Evolutionary conservation across 345 rosid species (phyloP), one percentile per base, ranked within the genome.

Genomic region (Arabis alpina): DNA sequence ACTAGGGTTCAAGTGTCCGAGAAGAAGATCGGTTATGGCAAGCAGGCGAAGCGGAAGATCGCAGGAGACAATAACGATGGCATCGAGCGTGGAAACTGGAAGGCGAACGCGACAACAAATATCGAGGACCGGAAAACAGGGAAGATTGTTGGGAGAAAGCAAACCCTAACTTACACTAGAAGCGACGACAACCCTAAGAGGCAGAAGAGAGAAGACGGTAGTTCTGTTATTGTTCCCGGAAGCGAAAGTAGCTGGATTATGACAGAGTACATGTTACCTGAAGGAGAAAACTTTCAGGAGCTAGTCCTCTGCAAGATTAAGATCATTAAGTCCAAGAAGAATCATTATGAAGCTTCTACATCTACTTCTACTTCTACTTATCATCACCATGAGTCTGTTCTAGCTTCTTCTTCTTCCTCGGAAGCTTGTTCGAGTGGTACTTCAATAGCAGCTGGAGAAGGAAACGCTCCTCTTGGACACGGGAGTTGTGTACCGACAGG

Each of bases 221-320:
- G 14, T 41, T 41, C 1, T 42, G 39, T 6, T 60, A 10, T 8
- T 43, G 25, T 10, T 14, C 66, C 14, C 0, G 52, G 52, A 2
- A 61, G 53, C 40, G 13, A 61, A 2, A 25, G 8, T 15, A 42
- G 52, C 66, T 61, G 66, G 66, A 61, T 27, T 43, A 61, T 61
- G 66, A 61, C 39, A 43, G 66, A 61, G 37, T 61, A 28, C 43
- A 27, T 44, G 66, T 24, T 61, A 8, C 39, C 27, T 4, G 39
- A 27, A 8, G 13, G 6, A n/a, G 51, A 5, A 7, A 40, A 13
- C 50, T 59, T 41, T 59, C 36, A n/a, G 13, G 37, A 42, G 4
- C 8, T 24, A 2, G 65, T 60, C 51, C 32, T 60, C 1, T 60
- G 64, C 50, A 59, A 59, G 64, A 59, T 59, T 23, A 14, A 56